phyloP scores from a whole-genome alignment of 2,329 filamentous ascomycete species.

The Trichoderma breve region DNA sequence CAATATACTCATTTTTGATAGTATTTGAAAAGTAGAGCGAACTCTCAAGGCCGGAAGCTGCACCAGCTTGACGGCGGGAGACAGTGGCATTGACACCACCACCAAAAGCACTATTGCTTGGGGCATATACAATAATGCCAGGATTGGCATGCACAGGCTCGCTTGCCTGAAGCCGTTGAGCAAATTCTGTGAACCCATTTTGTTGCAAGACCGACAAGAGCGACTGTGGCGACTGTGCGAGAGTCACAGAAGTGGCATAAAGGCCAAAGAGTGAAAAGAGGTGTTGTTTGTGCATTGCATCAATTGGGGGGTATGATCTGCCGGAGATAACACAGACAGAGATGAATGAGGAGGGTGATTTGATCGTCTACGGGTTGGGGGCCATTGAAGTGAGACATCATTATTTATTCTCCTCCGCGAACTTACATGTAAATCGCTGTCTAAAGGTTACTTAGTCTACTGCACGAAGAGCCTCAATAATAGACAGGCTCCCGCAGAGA shows the following conservation, averaged over 20 bases:
- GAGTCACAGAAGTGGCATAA: neutral
- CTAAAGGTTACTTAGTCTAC: neutral
- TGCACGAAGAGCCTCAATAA: neutral
- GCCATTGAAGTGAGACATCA: neutral
- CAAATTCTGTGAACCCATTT: neutral
- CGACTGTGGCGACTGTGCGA: neutral
- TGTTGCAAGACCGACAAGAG: neutral
- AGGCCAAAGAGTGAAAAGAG: neutral
- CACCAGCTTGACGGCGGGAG: neutral
- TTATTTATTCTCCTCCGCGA: neutral
- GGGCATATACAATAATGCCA: neutral
- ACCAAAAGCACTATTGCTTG: neutral
- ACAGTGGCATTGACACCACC: neutral
- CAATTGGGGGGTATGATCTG: neutral
- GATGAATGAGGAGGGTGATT: neutral
- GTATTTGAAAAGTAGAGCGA: neutral
- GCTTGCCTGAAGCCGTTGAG: neutral
- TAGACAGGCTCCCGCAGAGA: neutral
- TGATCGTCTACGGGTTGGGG: neutral
- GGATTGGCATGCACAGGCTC: no score
- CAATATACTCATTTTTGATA: neutral
- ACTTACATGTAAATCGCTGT: neutral
- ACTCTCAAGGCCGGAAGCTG: neutral
- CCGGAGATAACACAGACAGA: neutral
- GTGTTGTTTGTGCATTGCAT: neutral